Base-by-base conservation (phyloP, 2,329 filamentous ascomycete genomes). In the Phaeosphaeriaceae sp. region DNA sequence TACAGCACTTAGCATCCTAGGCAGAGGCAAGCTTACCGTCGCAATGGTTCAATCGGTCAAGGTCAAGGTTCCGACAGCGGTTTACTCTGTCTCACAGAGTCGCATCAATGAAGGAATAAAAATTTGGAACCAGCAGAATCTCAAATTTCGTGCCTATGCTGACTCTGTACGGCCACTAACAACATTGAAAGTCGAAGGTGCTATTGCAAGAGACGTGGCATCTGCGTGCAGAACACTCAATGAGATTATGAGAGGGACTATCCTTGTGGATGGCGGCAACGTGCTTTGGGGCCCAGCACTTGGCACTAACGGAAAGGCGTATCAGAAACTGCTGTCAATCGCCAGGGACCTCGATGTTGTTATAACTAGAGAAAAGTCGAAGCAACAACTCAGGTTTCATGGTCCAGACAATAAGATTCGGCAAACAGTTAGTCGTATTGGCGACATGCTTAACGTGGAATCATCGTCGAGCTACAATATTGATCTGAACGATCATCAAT, bases 161-260 rank as follows among this genome's bases (percentile, higher is more conserved):
- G 60, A 64, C 26, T 41, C 59, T 7, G 16, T 44, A 2, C 54
- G 64, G 17, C 65, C 61, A 32, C 71, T 72, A 37, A 63, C 61
- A 4, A 61, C 68, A 4, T 46, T 79, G 26, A 75, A 73, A 46
- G 50, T 79, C 15, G 75, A 77, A 52, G 73, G 76, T 0, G 63
- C 71, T 4, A 46, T 56, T 17, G 52, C 53, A 4, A 60, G 65
- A 36, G 49, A 56, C 1, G 67, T 78, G 4, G 65, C 62, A 1
- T 47, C 51, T 7, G 73, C 74, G 2, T 74, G 73, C 30, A 54
- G 60, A 1, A 52, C 35, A 4, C 57, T 77, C 6, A 66, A 74
- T 5, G 45, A 42, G 2, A 66, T 77, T 7, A 39, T 78, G 20
- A 48, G 49, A 7, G 77, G 76, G 3, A 52, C 46, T 3, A 48